Evolutionary conservation across 2,329 filamentous ascomycete species (phyloP), one percentile per base, ranked within the genome.

Genomic region (Fusarium solani-melongenae): DNA sequence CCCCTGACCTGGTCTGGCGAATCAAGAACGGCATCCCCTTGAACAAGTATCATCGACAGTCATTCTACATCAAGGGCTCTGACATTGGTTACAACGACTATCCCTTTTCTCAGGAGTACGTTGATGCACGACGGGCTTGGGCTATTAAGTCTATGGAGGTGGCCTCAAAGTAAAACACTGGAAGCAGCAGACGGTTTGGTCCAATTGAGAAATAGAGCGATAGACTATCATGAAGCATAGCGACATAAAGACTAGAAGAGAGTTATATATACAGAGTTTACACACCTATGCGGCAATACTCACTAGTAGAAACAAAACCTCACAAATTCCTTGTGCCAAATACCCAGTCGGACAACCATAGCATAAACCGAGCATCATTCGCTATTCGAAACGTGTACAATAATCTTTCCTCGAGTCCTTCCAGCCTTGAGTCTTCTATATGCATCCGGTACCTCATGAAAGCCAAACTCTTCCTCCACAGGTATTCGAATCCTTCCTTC

Each of bases 1-100:
- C 80, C 31, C 79, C 79, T 0, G 79, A 80, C 15, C 61, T 80
- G 10, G 78, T 80, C 1, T 80, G 66, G 63, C 66, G 77, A 12
- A 59, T 78, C 17, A 74, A 78, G 69, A 64, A 79, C 7, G 71
- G 71, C 0, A 55, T 80, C 24, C 62, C 65, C 17, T 29, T 80
- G 44, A 69, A 71, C 14, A 60, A 75, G 6, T 81, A 80, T 22
- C 70, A 80, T 55, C 60, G 78, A 9, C 58, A 60, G 4, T 77
- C 78, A 0, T 80, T 81, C n/a, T 80, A 79, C 36, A 36, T 70
- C 3, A 17, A 44, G 5, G 71, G 66, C 1, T 69, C 74, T 0
- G 72, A 76, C 9, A 72, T 62, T 12, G 75, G 75, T 0, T 77
- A 77, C 34, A 68, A 69, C 8, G 75, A 77, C 10, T 77, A 77